Base-by-base conservation (phyloP, 2,329 filamentous ascomycete species). In the Chaetomiaceae sp. region DNA sequence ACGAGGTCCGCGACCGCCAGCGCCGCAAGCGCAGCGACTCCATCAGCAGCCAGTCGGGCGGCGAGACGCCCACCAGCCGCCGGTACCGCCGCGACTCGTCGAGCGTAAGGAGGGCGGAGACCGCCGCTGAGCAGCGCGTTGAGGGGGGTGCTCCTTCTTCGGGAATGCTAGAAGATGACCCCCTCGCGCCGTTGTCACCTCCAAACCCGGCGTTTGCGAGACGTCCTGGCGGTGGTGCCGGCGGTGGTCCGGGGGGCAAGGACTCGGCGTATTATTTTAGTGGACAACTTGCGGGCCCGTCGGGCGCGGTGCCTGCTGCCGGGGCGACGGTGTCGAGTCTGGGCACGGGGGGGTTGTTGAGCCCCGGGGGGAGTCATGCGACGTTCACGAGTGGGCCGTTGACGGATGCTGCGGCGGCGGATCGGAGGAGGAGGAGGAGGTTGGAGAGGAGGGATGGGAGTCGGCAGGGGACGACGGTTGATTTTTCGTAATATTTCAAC, bases 261-360 rank as follows among this genome's bases (percentile, higher is more conserved):
- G 82, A 85, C 63, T 82, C 80, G 40, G 79, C 80, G 8, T 84
- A 85, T 61, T 84, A 82, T 63, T 82, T 15, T 17, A 37, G 20
- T 6, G 79, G 79, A 6, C 69, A 71, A 31, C 27, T 11, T 3
- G 8, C 74, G 2, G 71, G 73, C 3, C 72, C 73, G 15, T 71
- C 73, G n/a, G 73, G 71, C 1, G 58, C 59, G 25, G 63, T 64
- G 7, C 69, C 73, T 1, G 65, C 69, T 15, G 70, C 70, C 1
- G 69, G 68, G 3, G 68, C 68, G 31, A 78, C 77, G 4, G 68
- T 77, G 38, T 79, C 79, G 43, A 78, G 71, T 53, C 62, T 75
- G 14, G 76, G 69, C 38, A 79, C 44, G 6, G 39, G 31, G 12
- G 49, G 40, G 2, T 27, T 67, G 34, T 67, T 63, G 44, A 75